Conservation (phyloP, 306 rosid species). For the Cicer cuneatum region DNA sequence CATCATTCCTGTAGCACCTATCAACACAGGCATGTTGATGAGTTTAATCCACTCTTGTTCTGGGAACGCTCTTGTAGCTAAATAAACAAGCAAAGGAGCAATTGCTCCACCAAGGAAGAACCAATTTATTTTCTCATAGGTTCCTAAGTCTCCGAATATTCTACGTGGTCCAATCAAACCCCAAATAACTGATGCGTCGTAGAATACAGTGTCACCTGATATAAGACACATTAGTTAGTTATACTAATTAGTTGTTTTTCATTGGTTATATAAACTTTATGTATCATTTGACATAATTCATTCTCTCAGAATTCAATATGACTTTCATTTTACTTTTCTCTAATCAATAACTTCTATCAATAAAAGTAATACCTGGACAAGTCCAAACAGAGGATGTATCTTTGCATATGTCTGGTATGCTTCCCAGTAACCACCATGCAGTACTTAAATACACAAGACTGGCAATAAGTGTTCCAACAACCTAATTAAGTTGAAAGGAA, state of each 20-base stretch:
- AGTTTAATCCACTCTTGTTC: conserved; percentile 80
- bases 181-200: conserved; percentile 95
- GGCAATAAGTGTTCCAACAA: conserved; percentile 80
- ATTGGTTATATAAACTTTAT: no score
- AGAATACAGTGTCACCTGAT: conserved; percentile 69
- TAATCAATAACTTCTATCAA: no score
- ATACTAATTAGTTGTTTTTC: no score
- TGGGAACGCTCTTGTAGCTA: conserved; percentile 65
- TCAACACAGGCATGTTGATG: conserved; percentile 79
- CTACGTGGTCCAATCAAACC: conserved; percentile 83
- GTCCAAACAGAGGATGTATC: conserved; percentile 86
- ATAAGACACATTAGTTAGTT: no score
- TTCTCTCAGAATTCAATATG: no score
- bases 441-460: conserved; percentile 69
- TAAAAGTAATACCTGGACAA: conserved; percentile 53
- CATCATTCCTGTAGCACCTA: conserved; percentile 78
- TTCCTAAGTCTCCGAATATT: conserved; percentile 77
- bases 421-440: conserved; percentile 96
- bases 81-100: conserved; percentile 76
- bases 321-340: no score
- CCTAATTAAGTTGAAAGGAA: conserved; percentile 39
- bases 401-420: conserved; percentile 78
- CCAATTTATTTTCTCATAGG: conserved; percentile 70
- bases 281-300: no score
- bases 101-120: conserved; percentile 79